Conservation (phyloP, 2,329 filamentous ascomycete genomes). For the Pseudopyricularia javanii region DNA sequence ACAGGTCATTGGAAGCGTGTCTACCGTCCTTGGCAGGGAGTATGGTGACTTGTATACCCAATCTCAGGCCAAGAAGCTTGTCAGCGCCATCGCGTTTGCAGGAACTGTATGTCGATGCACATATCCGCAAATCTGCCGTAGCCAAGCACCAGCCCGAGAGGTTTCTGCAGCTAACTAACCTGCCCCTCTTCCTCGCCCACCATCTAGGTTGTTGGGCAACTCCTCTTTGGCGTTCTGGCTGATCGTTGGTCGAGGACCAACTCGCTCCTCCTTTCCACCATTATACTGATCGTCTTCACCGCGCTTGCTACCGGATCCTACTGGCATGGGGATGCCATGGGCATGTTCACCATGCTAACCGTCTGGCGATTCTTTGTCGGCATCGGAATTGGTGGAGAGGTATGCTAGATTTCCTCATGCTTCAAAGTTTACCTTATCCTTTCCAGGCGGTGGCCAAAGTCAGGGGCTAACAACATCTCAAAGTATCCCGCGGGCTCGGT, state of each 20-base stretch:
- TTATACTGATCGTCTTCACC: constrained; percentile 77
- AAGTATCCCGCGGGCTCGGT: constrained; percentile 79
- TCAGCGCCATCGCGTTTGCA: constrained; percentile 73
- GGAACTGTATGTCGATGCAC: constrained; percentile 38
- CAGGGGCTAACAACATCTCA: constrained; percentile 22
- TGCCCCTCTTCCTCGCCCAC: background rate
- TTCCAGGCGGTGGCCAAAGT: background rate
- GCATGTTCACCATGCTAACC: constrained; percentile 63
- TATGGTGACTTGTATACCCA: constrained; percentile 59
- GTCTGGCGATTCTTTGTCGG: constrained; percentile 78
- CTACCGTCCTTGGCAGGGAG: constrained; percentile 57
- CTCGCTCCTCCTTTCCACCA: constrained; percentile 66
- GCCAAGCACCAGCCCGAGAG: constrained; percentile 6
- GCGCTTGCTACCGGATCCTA: constrained; percentile 69
- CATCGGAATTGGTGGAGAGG: constrained; percentile 61
- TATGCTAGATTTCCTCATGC: constrained; percentile 7
- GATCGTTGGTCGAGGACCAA: constrained; percentile 80
- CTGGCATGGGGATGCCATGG: constrained; percentile 52
- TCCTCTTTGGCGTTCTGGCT: constrained; percentile 67
- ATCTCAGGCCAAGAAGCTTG: constrained; percentile 60
- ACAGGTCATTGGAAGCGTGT: constrained; percentile 77
- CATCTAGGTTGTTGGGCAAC: constrained; percentile 55
- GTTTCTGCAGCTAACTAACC: constrained; percentile 5
- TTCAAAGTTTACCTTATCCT: background rate
- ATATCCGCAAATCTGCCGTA: too few relatives aligned